Percentiles rank a stretch among this genome's conserved stretches.
phyloP scores from a whole-genome alignment of 805 yeast species.

The Lipomyces oligophaga region DNA sequence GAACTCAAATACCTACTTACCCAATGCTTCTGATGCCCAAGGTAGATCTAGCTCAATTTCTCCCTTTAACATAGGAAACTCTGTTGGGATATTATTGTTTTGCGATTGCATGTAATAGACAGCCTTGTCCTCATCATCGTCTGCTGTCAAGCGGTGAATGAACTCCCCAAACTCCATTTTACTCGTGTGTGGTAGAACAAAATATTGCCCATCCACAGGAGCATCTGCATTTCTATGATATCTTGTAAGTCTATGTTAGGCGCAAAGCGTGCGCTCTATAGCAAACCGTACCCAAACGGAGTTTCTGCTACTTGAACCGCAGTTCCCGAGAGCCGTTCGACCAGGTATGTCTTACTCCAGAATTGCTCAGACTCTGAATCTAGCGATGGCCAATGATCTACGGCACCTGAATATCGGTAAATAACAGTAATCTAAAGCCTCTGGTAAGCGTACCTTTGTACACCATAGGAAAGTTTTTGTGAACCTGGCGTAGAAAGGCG shows the following conservation, averaged over 20 bases:
- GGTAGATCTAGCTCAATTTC: slow-evolving; percentile 25
- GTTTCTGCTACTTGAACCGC: slow-evolving; percentile 19
- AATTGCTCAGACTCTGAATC: slow-evolving; percentile 5
- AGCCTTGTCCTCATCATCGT: slow-evolving; percentile 10
- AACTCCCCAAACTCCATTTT: slow-evolving; percentile 32
- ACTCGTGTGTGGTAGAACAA: slow-evolving; percentile 36
- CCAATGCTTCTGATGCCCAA: slow-evolving; percentile 29
- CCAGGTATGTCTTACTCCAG: slow-evolving; percentile 18
- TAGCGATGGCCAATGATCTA: slow-evolving; percentile 24
- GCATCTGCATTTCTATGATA: slow-evolving; percentile 40
- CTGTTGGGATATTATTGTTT: slow-evolving; percentile 36
- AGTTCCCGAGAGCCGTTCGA: slow-evolving; percentile 3
- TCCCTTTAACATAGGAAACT: slow-evolving; percentile 29
- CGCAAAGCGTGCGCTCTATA: too few species aligned
- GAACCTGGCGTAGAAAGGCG: slow-evolving; percentile 20
- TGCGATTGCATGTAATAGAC: slow-evolving; percentile 40
- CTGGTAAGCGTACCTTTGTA: slow-evolving; percentile 12
- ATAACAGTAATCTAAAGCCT: neutral
- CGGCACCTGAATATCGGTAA: slow-evolving; percentile 9
- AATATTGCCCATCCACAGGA: slow-evolving; percentile 34
- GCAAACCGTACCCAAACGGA: slow-evolving; percentile 22
- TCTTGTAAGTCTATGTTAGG: too few species aligned
- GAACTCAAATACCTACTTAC: slow-evolving; percentile 30
- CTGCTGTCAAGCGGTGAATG: slow-evolving; percentile 25
- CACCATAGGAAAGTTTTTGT: slow-evolving; percentile 17